These are phyloP conservation scores for Trametes cinnabarina DNA, from an alignment of 768 basidiomycete species.

Conservation along the genomic window DNA sequence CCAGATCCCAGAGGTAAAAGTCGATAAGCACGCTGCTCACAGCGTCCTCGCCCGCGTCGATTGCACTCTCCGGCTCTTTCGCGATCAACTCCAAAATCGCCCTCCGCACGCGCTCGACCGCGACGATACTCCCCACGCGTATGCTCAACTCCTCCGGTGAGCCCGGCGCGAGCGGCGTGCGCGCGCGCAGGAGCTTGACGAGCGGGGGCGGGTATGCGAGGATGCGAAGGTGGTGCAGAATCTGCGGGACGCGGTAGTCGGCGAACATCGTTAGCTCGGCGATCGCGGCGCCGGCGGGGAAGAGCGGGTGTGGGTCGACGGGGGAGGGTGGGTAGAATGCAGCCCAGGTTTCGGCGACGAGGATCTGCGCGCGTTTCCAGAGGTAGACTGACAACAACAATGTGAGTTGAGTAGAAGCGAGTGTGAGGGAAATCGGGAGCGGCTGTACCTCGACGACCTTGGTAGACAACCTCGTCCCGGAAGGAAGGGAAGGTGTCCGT, in stretches of 20 bases:
- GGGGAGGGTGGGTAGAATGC: conserved; percentile 70
- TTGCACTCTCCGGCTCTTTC: background rate
- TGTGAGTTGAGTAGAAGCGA: background rate
- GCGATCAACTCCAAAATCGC: conserved; percentile 44
- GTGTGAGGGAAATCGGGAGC: background rate
- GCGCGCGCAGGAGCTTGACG: conserved; percentile 45
- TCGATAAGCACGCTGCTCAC: conserved; percentile 83
- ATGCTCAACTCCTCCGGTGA: conserved; percentile 73
- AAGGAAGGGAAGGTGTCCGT: conserved; percentile 71
- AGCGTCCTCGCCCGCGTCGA: background rate
- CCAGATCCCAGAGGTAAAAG: conserved; percentile 89
- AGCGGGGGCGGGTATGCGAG: conserved; percentile 68
- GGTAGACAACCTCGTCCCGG: conserved; percentile 61
- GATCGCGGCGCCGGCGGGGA: conserved; percentile 67
- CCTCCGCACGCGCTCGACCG: conserved; percentile 70
- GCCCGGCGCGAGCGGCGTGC: conserved; percentile 49
- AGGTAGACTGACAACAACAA: conserved; percentile 53
- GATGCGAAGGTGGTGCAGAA: conserved; percentile 79
- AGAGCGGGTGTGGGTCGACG: conserved; percentile 60
- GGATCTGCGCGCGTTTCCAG: conserved; percentile 91
- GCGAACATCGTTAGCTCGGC: conserved; percentile 88
- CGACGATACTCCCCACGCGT: conserved; percentile 75
- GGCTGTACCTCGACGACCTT: conserved; percentile 55
- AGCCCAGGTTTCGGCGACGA: conserved; percentile 90
- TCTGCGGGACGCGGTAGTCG: conserved; percentile 90